Evolutionary conservation across 805 yeast genomes (phyloP), one percentile per base, ranked within the genome.

Genomic region (Torulaspora maleeae): DNA sequence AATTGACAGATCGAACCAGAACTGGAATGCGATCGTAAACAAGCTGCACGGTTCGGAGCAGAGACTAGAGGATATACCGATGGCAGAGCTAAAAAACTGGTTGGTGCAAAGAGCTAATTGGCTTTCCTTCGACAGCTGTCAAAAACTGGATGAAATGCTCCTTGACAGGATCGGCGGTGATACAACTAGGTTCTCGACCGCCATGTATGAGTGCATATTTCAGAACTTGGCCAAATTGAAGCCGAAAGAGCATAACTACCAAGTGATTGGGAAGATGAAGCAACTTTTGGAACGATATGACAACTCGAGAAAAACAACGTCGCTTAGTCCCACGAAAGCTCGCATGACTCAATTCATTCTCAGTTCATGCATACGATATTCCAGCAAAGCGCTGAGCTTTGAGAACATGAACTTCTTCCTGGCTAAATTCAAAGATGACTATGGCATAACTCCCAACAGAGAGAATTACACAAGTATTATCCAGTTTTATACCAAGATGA

Each of bases 21-120:
- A 63, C 41, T 64, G 66, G 63, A 58, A 63, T 38, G 48, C 51
- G 2, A 53, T 64, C 13, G 42, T 64, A 19, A 48, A 51, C 1
- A 50, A 30, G 27, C 36, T 63, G 20, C 51, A 46, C 36, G n/a
- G 30, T 2, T 39, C 54, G 17, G 48, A 45, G 13, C 35, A 47
- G 10, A 48, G 43, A 27, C 41, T 64, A 3, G 35, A 38, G 20
- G 53, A 49, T 12, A 36, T 57, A 40, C 43, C 41, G 19, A 44
- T 29, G 20, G 45, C n/a, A n/a, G 35, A 19, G 27, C 33, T 35
- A 13, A 47, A 48, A 32, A 40, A 30, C 11, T 47, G 48, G 37
- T 19, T 61, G 11, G 24, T 52, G 9, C 38, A 41, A 0, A 49
- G 40, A 17, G 40, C 50, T 1, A 41, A 49, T 13, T 36, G 43